Conservation (phyloP, 177 flowering plant genomes). For the Vitis hybrid region DNA sequence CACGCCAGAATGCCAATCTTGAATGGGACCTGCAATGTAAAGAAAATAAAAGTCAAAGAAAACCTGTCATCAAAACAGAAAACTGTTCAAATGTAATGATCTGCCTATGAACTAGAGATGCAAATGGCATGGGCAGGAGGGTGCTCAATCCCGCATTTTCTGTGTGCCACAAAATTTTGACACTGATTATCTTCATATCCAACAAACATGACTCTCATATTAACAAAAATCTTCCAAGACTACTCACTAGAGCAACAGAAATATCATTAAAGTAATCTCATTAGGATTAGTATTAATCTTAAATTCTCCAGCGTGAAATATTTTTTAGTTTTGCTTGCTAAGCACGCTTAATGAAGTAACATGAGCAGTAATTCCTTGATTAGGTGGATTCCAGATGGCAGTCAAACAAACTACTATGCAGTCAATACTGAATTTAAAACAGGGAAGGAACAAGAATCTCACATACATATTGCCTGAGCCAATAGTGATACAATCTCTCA, state of each 20-base stretch:
- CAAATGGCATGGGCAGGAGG: neutral
- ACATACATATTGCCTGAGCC: constrained; percentile 49
- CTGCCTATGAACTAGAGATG: neutral
- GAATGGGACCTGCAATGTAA: constrained; percentile 44
- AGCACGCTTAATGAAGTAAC: too few species aligned
- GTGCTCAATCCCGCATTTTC: neutral
- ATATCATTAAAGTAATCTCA: neutral
- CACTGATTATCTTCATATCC: neutral
- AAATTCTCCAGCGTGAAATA: neutral
- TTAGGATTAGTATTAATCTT: neutral
- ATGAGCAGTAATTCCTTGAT: too few species aligned
- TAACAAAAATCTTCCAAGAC: neutral
- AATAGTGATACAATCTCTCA: constrained; percentile 78
- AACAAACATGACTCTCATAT: neutral
- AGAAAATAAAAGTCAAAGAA: constrained; percentile 6
- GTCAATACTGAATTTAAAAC: neutral
- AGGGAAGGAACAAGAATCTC: neutral
- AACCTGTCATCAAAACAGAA: constrained; percentile 1
- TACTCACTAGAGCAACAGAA: neutral
- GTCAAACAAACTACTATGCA: too few species aligned
- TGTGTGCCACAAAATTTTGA: neutral
- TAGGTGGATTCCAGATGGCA: too few species aligned
- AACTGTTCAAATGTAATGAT: neutral
- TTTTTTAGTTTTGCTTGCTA: neutral
- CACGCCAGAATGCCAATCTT: constrained; percentile 83